Conservation (phyloP, 768 basidiomycete genomes). For the Tulasnella sp. region DNA sequence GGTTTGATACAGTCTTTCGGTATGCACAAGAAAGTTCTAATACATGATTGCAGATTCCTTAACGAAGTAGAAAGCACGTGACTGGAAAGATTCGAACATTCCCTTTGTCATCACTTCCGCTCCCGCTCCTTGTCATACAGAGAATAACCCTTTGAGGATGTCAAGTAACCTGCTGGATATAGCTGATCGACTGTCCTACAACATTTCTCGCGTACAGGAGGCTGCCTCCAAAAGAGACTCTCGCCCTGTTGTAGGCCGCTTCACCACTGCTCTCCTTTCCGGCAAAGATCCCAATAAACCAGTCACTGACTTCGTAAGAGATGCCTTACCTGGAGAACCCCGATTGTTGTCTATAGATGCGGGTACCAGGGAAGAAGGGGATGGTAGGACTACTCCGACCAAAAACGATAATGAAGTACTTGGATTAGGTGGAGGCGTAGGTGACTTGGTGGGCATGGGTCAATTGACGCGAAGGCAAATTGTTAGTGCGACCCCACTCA, state of each 20-base stretch:
- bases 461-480: slow-evolving; percentile 12
- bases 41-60: too few species aligned
- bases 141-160: slow-evolving; percentile 1
- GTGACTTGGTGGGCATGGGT: slow-evolving; percentile 1
- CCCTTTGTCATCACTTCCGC: neutral
- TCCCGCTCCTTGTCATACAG: neutral
- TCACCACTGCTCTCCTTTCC: slow-evolving; percentile 8
- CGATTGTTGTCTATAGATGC: slow-evolving; percentile 5
- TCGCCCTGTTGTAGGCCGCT: neutral
- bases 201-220: slow-evolving; percentile 4
- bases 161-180: slow-evolving; percentile 6
- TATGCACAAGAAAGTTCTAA: too few species aligned
- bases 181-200: slow-evolving; percentile 5
- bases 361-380: neutral
- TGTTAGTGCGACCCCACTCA: slow-evolving; percentile 15
- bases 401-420: too few species aligned
- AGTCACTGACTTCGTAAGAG: slow-evolving; percentile 7
- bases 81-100: neutral
- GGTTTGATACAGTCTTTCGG: neutral
- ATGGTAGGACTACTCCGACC: slow-evolving; percentile 1
- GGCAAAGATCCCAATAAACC: too few species aligned
- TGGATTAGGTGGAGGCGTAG: too few species aligned
- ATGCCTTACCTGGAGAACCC: slow-evolving; percentile 10
- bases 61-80: too few species aligned
- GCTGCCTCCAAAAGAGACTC: neutral